These are phyloP conservation scores for Drosera spatulata DNA, from an alignment of 179 eudicot species.

Conservation along the genomic window DNA sequence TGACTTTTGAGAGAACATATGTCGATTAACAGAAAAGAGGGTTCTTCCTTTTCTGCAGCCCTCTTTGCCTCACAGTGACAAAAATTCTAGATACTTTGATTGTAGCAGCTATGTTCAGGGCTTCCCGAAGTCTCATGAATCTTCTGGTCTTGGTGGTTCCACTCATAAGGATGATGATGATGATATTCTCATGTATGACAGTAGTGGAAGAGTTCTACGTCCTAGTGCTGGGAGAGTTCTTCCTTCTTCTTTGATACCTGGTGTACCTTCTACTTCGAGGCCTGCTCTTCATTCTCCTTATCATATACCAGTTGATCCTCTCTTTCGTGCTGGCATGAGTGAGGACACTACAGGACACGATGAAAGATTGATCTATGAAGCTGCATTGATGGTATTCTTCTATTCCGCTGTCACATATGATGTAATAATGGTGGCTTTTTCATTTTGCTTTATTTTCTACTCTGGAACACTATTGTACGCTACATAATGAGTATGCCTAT, in stretches of 20 bases:
- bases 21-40: constrained; percentile 15
- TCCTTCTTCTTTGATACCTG: constrained; percentile 53
- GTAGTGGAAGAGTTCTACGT: constrained; percentile 39
- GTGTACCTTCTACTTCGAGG: too few species aligned
- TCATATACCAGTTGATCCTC: constrained; percentile 26
- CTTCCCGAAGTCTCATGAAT: constrained; percentile 19
- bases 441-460: too few species aligned
- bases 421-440: neutral
- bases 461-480: too few species aligned
- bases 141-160: constrained; percentile 16
- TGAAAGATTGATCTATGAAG: constrained; percentile 76
- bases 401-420: too few species aligned
- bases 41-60: too few species aligned
- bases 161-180: constrained; percentile 25
- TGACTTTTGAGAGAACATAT: constrained; percentile 15
- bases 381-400: constrained; percentile 61
- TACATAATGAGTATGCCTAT: too few species aligned
- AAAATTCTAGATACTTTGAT: neutral
- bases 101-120: constrained; percentile 33
- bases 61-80: too few species aligned
- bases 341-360: constrained; percentile 61
- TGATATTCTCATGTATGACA: constrained; percentile 22
- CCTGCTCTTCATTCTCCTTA: constrained; percentile 25
- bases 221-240: too few species aligned
- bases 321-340: constrained; percentile 30